Conservation (phyloP, 805 yeast species). For the Grigorovia transvaalensis region DNA sequence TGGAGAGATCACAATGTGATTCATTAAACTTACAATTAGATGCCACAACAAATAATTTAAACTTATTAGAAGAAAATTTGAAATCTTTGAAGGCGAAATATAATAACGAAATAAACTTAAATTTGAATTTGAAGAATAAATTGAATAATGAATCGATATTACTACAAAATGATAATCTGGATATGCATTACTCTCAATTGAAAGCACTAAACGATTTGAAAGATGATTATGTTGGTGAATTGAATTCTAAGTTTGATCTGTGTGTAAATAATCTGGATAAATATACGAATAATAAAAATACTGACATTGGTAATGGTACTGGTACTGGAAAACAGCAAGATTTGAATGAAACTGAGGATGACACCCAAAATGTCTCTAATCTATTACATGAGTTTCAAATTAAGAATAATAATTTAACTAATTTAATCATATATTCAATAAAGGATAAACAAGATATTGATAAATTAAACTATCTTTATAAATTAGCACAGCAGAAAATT, state of each 20-base stretch:
- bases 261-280: not conserved
- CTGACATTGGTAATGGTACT: not conserved
- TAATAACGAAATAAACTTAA: slow-evolving; percentile 1
- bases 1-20: slow-evolving; percentile 68
- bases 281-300: not conserved
- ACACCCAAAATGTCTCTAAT: not conserved
- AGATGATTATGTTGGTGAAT: not conserved
- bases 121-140: slow-evolving; percentile 1
- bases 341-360: not conserved
- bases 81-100: slow-evolving; percentile 4
- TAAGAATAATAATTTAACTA: not conserved
- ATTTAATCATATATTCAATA: not conserved
- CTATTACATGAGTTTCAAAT: not conserved
- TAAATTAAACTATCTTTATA: not conserved
- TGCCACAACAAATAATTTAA: slow-evolving; percentile 43
- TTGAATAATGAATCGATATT: not conserved
- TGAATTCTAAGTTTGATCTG: not conserved
- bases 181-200: slow-evolving; percentile 8
- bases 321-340: not conserved
- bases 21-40: slow-evolving; percentile 42
- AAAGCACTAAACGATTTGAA: slow-evolving; percentile 14
- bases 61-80: slow-evolving; percentile 47
- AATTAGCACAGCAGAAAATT: not conserved
- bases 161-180: not conserved
- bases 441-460: not conserved